Conservation (phyloP, 2,329 filamentous ascomycete genomes). For the Neofusicoccum umdonicola region DNA sequence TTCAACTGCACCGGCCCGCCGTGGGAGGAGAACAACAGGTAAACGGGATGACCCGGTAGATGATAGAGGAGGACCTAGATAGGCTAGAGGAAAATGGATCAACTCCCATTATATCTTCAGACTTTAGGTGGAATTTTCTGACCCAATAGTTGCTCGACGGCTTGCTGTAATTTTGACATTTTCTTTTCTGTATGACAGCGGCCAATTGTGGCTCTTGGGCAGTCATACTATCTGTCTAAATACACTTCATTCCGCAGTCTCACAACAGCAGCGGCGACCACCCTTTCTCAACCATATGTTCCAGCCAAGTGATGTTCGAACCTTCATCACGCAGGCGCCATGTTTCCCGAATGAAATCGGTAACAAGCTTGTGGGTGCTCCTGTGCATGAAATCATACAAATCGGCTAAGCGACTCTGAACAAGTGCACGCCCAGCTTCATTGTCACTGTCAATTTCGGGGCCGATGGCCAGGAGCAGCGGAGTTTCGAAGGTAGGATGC, state of each 20-base stretch:
- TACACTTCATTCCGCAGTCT: too few species aligned
- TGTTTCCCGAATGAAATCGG: not conserved
- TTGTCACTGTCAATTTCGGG: not conserved
- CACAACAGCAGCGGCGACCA: too few species aligned
- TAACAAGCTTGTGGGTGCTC: not conserved
- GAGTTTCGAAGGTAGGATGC: not conserved
- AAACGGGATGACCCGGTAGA: too few species aligned
- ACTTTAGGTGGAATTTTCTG: too few species aligned
- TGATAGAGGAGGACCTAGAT: too few species aligned
- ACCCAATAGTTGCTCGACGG: too few species aligned
- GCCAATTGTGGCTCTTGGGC: too few species aligned
- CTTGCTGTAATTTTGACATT: too few species aligned
- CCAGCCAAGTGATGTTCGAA: not conserved
- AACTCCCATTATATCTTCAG: too few species aligned
- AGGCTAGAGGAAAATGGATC: too few species aligned
- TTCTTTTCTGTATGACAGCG: too few species aligned
- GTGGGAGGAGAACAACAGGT: constrained; percentile 14
- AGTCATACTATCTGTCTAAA: too few species aligned
- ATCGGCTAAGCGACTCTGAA: not conserved
- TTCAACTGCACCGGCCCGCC: constrained; percentile 9
- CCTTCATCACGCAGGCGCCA: not conserved
- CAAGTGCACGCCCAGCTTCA: not conserved
- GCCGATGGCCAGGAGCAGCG: not conserved
- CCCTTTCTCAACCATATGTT: not conserved
- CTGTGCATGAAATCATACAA: not conserved